A percentile compares a stretch with the other conserved stretches of the same genome.
Evolutionary conservation across 495 filamentous ascomycete species (phyloP).

Genomic region (Neurospora tetraspora): DNA sequence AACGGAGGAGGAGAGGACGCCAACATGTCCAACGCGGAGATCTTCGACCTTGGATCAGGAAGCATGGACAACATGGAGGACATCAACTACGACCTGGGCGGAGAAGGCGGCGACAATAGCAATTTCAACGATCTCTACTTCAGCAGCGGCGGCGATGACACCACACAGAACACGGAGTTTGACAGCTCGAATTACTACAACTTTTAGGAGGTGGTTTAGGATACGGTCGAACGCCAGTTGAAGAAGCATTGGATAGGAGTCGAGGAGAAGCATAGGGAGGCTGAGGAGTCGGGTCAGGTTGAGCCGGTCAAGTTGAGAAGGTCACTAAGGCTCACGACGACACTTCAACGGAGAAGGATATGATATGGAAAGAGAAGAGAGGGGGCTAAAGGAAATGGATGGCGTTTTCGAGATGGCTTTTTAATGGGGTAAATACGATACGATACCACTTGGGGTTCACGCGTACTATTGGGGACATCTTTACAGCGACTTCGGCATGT

Average conservation of each 20-base stretch:
- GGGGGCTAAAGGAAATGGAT: not conserved
- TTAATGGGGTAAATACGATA: not conserved
- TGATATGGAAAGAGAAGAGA: not conserved
- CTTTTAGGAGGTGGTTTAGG: slow-evolving; percentile 8
- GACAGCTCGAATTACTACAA: slow-evolving; percentile 17
- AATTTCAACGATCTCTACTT: slow-evolving; percentile 32
- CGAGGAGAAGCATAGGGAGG: not conserved
- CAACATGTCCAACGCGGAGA: slow-evolving; percentile 16
- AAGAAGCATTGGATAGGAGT: not conserved
- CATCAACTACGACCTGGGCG: slow-evolving; percentile 26
- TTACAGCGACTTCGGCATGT: not conserved
- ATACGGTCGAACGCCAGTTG: not conserved
- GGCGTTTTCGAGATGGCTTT: not conserved
- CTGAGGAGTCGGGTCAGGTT: not conserved
- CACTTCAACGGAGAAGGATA: not conserved
- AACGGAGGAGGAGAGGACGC: slow-evolving; percentile 2
- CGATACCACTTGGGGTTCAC: not conserved
- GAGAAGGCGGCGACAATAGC: slow-evolving; percentile 21
- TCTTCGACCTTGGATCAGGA: slow-evolving; percentile 26
- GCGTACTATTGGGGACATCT: not conserved
- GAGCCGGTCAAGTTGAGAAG: not conserved
- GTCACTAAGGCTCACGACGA: not conserved
- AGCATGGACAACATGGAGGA: slow-evolving; percentile 25
- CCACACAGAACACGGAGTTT: slow-evolving; percentile 24
- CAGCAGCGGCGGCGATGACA: slow-evolving; percentile 18